A percentile compares a stretch with the other conserved stretches of the same genome.
phyloP scores from a whole-genome alignment of 2,329 filamentous ascomycete species.

The Tothia fuscella region DNA sequence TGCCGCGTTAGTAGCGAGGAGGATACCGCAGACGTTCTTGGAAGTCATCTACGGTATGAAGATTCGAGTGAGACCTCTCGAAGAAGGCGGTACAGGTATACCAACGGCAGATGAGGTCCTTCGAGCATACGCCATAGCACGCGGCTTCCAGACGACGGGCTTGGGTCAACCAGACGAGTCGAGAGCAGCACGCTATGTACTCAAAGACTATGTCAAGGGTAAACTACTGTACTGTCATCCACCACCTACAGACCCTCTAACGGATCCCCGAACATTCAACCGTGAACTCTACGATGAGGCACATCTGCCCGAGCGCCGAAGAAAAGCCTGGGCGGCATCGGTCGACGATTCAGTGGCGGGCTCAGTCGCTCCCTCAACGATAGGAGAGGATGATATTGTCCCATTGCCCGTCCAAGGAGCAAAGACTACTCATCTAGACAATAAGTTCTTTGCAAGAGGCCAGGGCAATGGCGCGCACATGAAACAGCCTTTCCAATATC shows the following conservation, averaged over 20 bases:
- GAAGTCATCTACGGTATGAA: conserved; percentile 91
- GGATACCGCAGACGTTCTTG: conserved; percentile 78
- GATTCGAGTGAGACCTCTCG: conserved; percentile 65
- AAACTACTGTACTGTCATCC: conserved; percentile 89
- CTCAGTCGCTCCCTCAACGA: conserved; percentile 15
- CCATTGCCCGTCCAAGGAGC: conserved; percentile 43
- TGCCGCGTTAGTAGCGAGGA: conserved; percentile 65
- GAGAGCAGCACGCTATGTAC: conserved; percentile 72
- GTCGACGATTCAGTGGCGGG: conserved; percentile 5
- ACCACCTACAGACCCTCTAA: conserved; percentile 53
- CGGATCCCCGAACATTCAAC: conserved; percentile 72
- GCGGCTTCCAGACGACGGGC: conserved; percentile 84
- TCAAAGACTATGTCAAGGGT: conserved; percentile 96
- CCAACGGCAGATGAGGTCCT: conserved; percentile 80
- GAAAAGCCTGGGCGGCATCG: conserved; percentile 44
- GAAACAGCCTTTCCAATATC: conserved; percentile 74
- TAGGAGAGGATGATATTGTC: conserved; percentile 37
- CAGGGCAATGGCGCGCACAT: conserved; percentile 53
- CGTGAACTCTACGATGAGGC: conserved; percentile 71
- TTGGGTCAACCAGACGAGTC: conserved; percentile 88
- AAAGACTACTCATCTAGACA: conserved; percentile 71
- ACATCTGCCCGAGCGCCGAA: conserved; percentile 72
- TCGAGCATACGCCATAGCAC: conserved; percentile 71
- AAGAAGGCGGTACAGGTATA: conserved; percentile 84
- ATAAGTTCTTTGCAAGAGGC: conserved; percentile 69